These are phyloP conservation scores for Cydonia oblonga DNA, from an alignment of 331 rosid species.

Conservation along the genomic window DNA sequence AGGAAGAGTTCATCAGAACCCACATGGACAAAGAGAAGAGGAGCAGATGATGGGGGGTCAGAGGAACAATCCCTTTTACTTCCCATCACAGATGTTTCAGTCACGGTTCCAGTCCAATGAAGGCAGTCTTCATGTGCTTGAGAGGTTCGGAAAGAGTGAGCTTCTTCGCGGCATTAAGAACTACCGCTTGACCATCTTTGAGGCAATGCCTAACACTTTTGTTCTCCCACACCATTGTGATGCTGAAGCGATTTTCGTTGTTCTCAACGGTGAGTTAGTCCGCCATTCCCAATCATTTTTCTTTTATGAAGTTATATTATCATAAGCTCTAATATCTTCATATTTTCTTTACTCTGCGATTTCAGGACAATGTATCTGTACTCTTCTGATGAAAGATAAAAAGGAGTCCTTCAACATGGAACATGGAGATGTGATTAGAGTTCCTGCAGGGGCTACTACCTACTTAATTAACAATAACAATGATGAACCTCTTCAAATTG, in stretches of 20 bases:
- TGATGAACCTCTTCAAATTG: slow-evolving; percentile 26
- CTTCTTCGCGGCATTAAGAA: slow-evolving; percentile 32
- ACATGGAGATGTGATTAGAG: slow-evolving; percentile 28
- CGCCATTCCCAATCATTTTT: neutral
- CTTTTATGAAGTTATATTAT: neutral
- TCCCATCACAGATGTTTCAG: slow-evolving; percentile 18
- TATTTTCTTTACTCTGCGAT: neutral
- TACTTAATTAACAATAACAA: slow-evolving; percentile 28
- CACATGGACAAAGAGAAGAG: neutral
- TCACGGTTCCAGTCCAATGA: slow-evolving; percentile 17
- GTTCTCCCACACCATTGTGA: slow-evolving; percentile 48
- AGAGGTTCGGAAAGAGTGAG: slow-evolving; percentile 20
- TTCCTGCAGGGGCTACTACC: slow-evolving; percentile 35
- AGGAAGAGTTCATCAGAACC: neutral
- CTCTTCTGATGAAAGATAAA: slow-evolving; percentile 19
- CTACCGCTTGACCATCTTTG: slow-evolving; percentile 25
- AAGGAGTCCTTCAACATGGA: slow-evolving; percentile 40
- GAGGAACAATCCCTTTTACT: slow-evolving; percentile 37
- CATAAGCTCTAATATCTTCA: neutral
- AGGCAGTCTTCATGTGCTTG: slow-evolving; percentile 33
- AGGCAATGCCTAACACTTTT: slow-evolving; percentile 41
- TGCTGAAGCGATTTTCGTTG: slow-evolving; percentile 35
- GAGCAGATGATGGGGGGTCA: neutral
- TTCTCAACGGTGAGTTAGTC: slow-evolving; percentile 22
- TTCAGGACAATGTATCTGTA: slow-evolving; percentile 41